A percentile compares a stretch with the other conserved stretches of the same genome.
Conservation (phyloP, 1,139 yeast species). For the Yamadazyma dushanensis region DNA sequence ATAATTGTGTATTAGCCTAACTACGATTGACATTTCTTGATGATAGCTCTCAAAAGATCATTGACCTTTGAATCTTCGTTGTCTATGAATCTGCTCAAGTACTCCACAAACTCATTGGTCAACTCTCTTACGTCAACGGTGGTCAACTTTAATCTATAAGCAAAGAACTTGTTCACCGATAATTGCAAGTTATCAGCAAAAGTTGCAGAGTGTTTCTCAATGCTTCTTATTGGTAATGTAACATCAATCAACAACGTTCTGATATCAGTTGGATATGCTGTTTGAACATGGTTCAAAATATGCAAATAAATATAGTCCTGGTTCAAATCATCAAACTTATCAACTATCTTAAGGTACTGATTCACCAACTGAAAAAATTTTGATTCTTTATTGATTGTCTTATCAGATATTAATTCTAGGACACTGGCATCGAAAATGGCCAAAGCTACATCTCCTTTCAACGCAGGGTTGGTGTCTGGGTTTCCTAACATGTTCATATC, state of each 20-base stretch:
- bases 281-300: conserved; percentile 53
- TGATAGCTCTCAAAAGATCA: conserved; percentile 39
- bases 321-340: conserved; percentile 66
- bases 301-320: conserved; percentile 68
- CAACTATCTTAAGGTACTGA: conserved; percentile 57
- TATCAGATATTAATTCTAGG: conserved; percentile 41
- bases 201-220: conserved; percentile 30
- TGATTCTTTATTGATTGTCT: conserved; percentile 27
- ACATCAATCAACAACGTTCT: conserved; percentile 56
- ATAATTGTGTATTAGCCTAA: not conserved
- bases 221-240: conserved; percentile 65
- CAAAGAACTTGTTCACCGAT: conserved; percentile 69
- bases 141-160: conserved; percentile 50
- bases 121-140: conserved; percentile 41
- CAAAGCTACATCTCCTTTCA: conserved; percentile 85
- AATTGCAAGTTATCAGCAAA: conserved; percentile 66
- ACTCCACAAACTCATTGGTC: conserved; percentile 44
- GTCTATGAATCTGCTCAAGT: conserved; percentile 31
- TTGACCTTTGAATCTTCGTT: conserved; percentile 24
- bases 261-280: conserved; percentile 34
- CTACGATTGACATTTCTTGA: conserved; percentile 24
- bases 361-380: conserved; percentile 45
- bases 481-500: conserved; percentile 85
- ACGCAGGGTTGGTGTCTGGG: conserved; percentile 84
- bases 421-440: conserved; percentile 77